Percentiles rank a stretch among this genome's conserved stretches.
phyloP scores from a whole-genome alignment of 306 rosid genomes.

The Acacia melanoxylon region DNA sequence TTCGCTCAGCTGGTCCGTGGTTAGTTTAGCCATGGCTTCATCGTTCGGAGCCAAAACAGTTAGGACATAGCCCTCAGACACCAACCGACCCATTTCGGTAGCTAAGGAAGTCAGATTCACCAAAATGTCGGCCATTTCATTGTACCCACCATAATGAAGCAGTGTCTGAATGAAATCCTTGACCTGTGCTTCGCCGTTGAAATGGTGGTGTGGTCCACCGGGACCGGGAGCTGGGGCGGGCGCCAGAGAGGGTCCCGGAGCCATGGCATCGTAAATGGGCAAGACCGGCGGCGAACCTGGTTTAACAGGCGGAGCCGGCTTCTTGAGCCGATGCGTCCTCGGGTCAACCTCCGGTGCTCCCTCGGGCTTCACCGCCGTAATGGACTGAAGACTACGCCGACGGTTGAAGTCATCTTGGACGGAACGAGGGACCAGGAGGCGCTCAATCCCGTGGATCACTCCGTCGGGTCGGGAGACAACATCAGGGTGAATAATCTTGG shows the following conservation, averaged over 20 bases:
- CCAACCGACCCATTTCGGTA: constrained; percentile 72
- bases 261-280: constrained; percentile 69
- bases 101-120: constrained; percentile 79
- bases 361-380: constrained; percentile 77
- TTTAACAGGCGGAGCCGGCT: constrained; percentile 45
- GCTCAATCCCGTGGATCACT: constrained; percentile 73
- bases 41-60: constrained; percentile 84
- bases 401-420: constrained; percentile 71
- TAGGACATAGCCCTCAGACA: constrained; percentile 75
- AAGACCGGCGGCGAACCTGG: constrained; percentile 65
- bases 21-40: constrained; percentile 82
- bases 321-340: constrained; percentile 63
- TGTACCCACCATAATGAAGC: constrained; percentile 78
- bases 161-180: constrained; percentile 80
- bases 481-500: constrained; percentile 46
- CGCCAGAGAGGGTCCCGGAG: constrained; percentile 69
- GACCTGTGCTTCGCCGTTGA: constrained; percentile 70
- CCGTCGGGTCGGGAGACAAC: constrained; percentile 70
- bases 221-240: constrained; percentile 94
- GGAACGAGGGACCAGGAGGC: constrained; percentile 60
- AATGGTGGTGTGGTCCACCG: constrained; percentile 77
- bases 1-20: constrained; percentile 85
- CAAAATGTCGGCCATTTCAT: constrained; percentile 79
- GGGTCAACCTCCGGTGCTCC: constrained; percentile 76
- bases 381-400: constrained; percentile 62